Base-by-base conservation (phyloP, 108 stramenopile genomes). In the Thalassiosira profunda region DNA sequence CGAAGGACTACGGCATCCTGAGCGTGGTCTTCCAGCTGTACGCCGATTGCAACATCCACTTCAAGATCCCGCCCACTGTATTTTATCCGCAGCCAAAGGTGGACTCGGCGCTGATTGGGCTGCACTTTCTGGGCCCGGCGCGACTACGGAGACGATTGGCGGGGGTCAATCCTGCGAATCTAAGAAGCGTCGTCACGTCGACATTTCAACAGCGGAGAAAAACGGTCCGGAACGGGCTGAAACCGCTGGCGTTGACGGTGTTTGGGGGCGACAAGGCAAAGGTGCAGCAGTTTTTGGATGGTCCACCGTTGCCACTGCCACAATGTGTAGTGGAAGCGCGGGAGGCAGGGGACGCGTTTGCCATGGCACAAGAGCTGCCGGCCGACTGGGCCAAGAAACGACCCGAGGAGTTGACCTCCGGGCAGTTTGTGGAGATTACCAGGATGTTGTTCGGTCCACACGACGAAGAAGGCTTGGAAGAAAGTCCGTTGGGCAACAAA, bases 51-150 rank as follows among this genome's bases (percentile, higher is more conserved):
- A 82, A 73, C 3, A 80, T 95, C 12, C 87, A 96, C 57, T 98
- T 98, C 84, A 98, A 98, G 76, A 97, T 99, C 42, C 98, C 98
- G 12, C 96, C 96, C 1, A 97, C 97, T 9, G 98, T 97, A 0
- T 99, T 99, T 62, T 99, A 98, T 71, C 98, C 98, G 10, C 82
- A 92, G 74, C 98, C 98, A 35, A 97, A 97, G 73, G 97, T 99
- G 1, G 94, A 96, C 56, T 92, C 89, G 11, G 97, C 95, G 10
- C 81, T 99, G 67, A 69, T 98, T 20, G 95, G 97, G 3, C 68
- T 99, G 25, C 95, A 95, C 57, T 99, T 99, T 71, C 52, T 87
- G 31, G 88, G 90, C 46, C 88, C 88, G 24, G 30, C 63, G 3
- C 63, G 38, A 43, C 57, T 91, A 45, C 58, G 85, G 31, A 35